Conservation (phyloP, 2,329 filamentous ascomycete genomes). For the Canariomyces notabilis region DNA sequence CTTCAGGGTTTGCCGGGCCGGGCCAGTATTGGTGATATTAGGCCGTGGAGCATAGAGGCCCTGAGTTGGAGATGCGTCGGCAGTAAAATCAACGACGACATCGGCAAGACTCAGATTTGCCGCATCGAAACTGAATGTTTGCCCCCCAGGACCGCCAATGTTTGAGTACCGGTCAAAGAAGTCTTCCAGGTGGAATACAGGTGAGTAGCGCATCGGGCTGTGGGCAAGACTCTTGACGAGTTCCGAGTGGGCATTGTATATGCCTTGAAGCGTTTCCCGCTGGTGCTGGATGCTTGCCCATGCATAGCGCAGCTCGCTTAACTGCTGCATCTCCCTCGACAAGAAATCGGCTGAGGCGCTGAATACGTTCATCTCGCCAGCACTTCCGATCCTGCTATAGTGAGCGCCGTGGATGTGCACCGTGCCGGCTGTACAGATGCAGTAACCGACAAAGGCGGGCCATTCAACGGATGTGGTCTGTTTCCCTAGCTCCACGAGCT, state of each 20-base stretch:
- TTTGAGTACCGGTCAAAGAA: slow-evolving; percentile 77
- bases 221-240: slow-evolving; percentile 67
- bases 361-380: slow-evolving; percentile 57
- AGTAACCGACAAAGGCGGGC: slow-evolving; percentile 83
- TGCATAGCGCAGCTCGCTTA: slow-evolving; percentile 66
- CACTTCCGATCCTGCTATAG: slow-evolving; percentile 54
- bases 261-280: slow-evolving; percentile 68
- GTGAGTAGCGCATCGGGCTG: slow-evolving; percentile 66
- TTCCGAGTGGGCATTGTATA: slow-evolving; percentile 74
- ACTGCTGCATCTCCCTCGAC: slow-evolving; percentile 71
- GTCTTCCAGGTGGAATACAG: slow-evolving; percentile 79
- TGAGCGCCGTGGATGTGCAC: slow-evolving; percentile 84
- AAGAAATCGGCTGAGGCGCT: slow-evolving; percentile 62
- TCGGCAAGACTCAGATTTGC: slow-evolving; percentile 69
- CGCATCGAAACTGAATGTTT: slow-evolving; percentile 62
- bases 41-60: slow-evolving; percentile 42
- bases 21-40: slow-evolving; percentile 24
- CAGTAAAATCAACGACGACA: slow-evolving; percentile 54
- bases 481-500: slow-evolving; percentile 73
- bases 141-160: slow-evolving; percentile 52
- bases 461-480: slow-evolving; percentile 72
- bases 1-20: slow-evolving; percentile 41
- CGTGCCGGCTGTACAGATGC: slow-evolving; percentile 78
- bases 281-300: slow-evolving; percentile 80
- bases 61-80: slow-evolving; percentile 50